Evolutionary conservation across 2,329 filamentous ascomycete species (phyloP).

Genomic region (Hypomyces rosellus): DNA sequence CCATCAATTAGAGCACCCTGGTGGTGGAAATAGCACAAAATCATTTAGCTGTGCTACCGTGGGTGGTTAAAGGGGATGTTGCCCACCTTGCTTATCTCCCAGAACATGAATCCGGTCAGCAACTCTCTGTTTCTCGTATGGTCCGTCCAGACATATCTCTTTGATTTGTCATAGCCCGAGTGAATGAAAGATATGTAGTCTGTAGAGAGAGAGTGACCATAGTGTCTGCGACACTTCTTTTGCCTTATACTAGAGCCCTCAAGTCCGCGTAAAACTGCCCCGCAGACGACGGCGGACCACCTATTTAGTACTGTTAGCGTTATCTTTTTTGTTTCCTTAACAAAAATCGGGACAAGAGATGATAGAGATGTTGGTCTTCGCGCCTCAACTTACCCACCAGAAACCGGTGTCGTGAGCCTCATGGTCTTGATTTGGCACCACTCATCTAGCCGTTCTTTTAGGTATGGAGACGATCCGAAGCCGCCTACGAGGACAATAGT

Average conservation of each 20-base stretch:
- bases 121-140: neutral
- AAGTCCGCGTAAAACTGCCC: neutral
- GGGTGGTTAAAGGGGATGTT: no score
- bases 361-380: no score
- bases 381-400: conserved; percentile 5
- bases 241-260: conserved; percentile 2
- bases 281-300: conserved; percentile 4
- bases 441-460: neutral
- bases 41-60: no score
- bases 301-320: no score
- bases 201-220: neutral
- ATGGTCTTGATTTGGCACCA: neutral
- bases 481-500: no score
- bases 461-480: no score
- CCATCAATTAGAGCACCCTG: neutral
- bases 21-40: no score
- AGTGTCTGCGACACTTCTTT: conserved; percentile 5
- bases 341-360: no score
- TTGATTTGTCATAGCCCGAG: neutral
- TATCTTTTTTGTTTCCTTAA: no score
- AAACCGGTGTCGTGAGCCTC: neutral
- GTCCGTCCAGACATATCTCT: neutral
- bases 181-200: neutral
- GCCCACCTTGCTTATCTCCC: no score
- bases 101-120: no score